Evolutionary conservation across 2,329 filamentous ascomycete species (phyloP).

Genomic region (Immersiporthe knoxdaviesiana): DNA sequence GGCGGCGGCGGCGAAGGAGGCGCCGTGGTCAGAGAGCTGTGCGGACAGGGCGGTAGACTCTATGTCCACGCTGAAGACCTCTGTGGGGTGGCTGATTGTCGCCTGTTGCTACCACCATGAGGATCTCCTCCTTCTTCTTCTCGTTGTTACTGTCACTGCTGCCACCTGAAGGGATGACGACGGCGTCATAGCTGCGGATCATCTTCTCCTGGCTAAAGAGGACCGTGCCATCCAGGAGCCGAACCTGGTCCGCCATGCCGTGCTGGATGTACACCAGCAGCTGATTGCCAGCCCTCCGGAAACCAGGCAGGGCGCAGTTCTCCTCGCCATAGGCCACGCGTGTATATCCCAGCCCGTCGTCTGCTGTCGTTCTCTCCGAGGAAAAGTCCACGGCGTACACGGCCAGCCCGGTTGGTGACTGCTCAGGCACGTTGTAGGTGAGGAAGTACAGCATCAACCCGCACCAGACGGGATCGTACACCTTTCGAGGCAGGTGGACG

Average conservation of each 20-base stretch:
- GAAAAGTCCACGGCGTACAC: conserved; percentile 13
- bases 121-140: conserved; percentile 12
- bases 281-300: background rate
- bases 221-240: conserved; percentile 12
- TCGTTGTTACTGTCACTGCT: conserved; percentile 27
- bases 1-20: background rate
- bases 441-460: conserved; percentile 14
- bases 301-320: background rate
- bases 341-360: background rate
- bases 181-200: conserved; percentile 12
- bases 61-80: conserved; percentile 36
- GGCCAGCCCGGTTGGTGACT: conserved; percentile 7
- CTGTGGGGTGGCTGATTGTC: conserved; percentile 35
- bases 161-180: conserved; percentile 15
- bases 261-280: conserved; percentile 16
- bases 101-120: conserved; percentile 36
- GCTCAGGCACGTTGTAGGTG: conserved; percentile 7
- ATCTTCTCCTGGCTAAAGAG: conserved; percentile 14
- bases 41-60: conserved; percentile 27
- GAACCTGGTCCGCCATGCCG: conserved; percentile 16
- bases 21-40: conserved; percentile 34
- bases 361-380: background rate
- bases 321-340: conserved; percentile 12
- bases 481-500: conserved; percentile 14
- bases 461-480: conserved; percentile 20